These are phyloP conservation scores for Eleusine coracana DNA, from an alignment of 176 grass and related monocot genomes.

Conservation along the genomic window DNA sequence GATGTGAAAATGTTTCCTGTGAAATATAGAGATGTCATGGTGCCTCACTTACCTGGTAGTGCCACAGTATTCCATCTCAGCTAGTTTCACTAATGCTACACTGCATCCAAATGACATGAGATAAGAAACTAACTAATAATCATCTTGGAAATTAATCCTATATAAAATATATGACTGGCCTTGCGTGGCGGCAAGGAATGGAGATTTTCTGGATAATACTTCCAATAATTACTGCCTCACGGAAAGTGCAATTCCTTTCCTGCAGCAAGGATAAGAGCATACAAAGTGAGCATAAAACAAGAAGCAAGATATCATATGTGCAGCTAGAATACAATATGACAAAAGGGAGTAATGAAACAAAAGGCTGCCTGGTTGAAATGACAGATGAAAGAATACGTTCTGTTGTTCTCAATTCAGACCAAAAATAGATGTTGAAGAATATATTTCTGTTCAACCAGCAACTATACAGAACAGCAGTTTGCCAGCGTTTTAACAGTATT, in stretches of 20 bases:
- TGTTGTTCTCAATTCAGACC: not conserved
- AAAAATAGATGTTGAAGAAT: not conserved
- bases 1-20: not conserved
- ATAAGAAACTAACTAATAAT: slow-evolving; percentile 32
- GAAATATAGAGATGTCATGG: not conserved
- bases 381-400: not conserved
- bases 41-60: slow-evolving; percentile 69
- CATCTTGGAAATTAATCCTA: slow-evolving; percentile 11
- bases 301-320: not conserved
- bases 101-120: slow-evolving; percentile 50
- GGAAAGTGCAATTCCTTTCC: slow-evolving; percentile 78
- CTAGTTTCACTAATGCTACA: slow-evolving; percentile 84
- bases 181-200: slow-evolving; percentile 87
- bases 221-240: slow-evolving; percentile 95
- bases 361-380: not conserved
- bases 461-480: not conserved
- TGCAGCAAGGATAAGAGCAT: slow-evolving; percentile 35
- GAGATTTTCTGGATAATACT: slow-evolving; percentile 89
- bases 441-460: not conserved
- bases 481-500: not conserved
- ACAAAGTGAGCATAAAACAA: not conserved
- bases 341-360: not conserved
- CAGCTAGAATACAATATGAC: not conserved
- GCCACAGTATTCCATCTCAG: slow-evolving; percentile 93
- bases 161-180: slow-evolving; percentile 50